Percentiles rank a stretch among this genome's conserved stretches.
Conservation (phyloP, 495 filamentous ascomycete genomes). For the Cenococcum geophilum region DNA sequence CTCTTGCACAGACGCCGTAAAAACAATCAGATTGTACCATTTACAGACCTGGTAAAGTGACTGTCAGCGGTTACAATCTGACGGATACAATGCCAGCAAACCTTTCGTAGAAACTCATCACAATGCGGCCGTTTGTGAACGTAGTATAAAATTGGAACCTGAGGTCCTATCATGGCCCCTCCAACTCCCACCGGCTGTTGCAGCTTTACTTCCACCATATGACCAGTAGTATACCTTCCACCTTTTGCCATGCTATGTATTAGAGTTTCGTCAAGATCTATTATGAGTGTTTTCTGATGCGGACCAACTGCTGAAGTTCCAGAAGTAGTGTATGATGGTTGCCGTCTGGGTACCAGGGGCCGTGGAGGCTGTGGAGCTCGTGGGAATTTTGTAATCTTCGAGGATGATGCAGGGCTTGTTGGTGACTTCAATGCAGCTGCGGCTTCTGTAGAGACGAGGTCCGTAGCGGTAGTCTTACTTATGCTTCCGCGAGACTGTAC, state of each 20-base stretch:
- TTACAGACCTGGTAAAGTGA: slow-evolving; percentile 58
- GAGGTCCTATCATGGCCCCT: slow-evolving; percentile 63
- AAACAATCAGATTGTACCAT: slow-evolving; percentile 97
- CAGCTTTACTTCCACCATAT: slow-evolving; percentile 98
- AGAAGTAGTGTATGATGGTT: slow-evolving; percentile 68
- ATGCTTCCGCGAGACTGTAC: slow-evolving; percentile 24
- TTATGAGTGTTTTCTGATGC: slow-evolving; percentile 82
- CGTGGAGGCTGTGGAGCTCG: slow-evolving; percentile 81
- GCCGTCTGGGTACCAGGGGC: slow-evolving; percentile 76
- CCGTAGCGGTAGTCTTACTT: slow-evolving; percentile 25
- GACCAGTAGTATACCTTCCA: slow-evolving; percentile 88
- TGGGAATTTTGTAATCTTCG: slow-evolving; percentile 73
- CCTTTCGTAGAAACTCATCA: slow-evolving; percentile 91
- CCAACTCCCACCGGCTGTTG: slow-evolving; percentile 56
- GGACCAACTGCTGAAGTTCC: slow-evolving; percentile 43
- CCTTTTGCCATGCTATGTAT: slow-evolving; percentile 98
- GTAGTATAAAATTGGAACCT: slow-evolving; percentile 96
- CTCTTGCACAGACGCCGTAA: slow-evolving; percentile 95
- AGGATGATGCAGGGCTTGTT: slow-evolving; percentile 62
- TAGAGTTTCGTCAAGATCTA: slow-evolving; percentile 93
- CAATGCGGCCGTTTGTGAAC: slow-evolving; percentile 96
- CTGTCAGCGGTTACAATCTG: slow-evolving; percentile 12
- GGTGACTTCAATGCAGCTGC: slow-evolving; percentile 71
- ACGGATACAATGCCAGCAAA: slow-evolving; percentile 35
- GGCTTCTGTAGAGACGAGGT: slow-evolving; percentile 39